Evolutionary conservation across 148 eudicot genomes (phyloP), one percentile per base, ranked within the genome.

Genomic region (Fagopyrum tataricum): DNA sequence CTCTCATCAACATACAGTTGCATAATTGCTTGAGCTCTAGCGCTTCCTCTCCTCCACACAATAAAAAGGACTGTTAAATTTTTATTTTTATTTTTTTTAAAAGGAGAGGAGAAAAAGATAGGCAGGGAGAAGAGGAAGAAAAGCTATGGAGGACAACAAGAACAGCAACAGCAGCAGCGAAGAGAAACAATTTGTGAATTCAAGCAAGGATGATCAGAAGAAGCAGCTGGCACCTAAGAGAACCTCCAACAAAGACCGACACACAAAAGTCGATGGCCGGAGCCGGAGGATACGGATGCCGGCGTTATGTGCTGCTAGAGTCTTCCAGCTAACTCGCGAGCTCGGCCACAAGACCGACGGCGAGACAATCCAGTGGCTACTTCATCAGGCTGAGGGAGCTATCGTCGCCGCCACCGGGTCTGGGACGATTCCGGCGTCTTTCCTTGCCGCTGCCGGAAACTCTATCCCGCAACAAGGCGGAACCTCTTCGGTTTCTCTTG

Each of bases 391-490:
- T 5, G 69, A 64, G 44, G 43, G 43, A 4, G 42, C 44, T 2
- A 64, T 64, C 21, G 69, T 64, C 20, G 31, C 69, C 44, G 69
- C 69, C 44, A 64, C 44, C 44, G 69, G 69, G 20, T 39, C 69
- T 18, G 44, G 69, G 4, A 64, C 69, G 1, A 15, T 88, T 68
- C 69, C 69, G 18, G 44, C 69, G 6, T 23, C 96, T 0, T 85
- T 87, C 17, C 75, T 86, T 9, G 73, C 91, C 5, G 85, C 87
- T 0, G 79, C 93, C 0, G 86, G 84, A 0, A 73, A 39, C 77
- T 82, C 90, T 6, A 76, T 81, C 61, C 78, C 91, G 0, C 78
- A 75, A n/a, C 74, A 72, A 8, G 44, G 44, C 43, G 85, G 77
- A 18, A 67, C 31, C 15, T 20, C 14, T 62, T 84, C 87, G 0